Percentiles rank a stretch among this genome's conserved stretches.
Evolutionary conservation across 2,329 filamentous ascomycete species (phyloP).

Genomic region (Cytospora chrysosperma): DNA sequence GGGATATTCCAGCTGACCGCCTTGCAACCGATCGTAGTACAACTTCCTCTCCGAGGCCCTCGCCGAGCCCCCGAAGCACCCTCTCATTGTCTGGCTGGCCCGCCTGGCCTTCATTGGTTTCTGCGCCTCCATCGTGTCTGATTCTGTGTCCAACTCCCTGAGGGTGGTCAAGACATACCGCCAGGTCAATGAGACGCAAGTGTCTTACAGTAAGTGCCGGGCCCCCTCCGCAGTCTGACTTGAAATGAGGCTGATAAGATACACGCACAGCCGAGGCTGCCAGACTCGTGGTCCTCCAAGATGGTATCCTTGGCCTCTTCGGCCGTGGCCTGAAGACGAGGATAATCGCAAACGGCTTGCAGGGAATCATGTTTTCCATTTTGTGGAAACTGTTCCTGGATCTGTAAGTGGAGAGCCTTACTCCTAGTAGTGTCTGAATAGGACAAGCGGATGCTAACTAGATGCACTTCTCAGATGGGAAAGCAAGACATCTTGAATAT

Average conservation of each 20-base stretch:
- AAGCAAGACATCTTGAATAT: constrained; percentile 6
- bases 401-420: constrained; percentile 37
- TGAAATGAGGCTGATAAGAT: not conserved
- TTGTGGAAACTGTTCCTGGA: constrained; percentile 50
- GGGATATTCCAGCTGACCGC: not conserved
- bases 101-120: constrained; percentile 45
- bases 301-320: constrained; percentile 43
- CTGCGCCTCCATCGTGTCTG: constrained; percentile 45
- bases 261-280: constrained; percentile 41
- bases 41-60: constrained; percentile 42
- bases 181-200: constrained; percentile 47
- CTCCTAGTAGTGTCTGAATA: not conserved
- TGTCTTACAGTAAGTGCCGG: constrained; percentile 42
- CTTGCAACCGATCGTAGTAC: constrained; percentile 35
- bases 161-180: constrained; percentile 50
- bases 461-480: constrained; percentile 4
- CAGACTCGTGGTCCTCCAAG: constrained; percentile 38
- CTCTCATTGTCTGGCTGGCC: constrained; percentile 42
- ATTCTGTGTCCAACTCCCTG: constrained; percentile 47
- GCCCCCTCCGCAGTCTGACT: rapidly evolving
- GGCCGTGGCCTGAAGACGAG: constrained; percentile 47
- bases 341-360: constrained; percentile 48
- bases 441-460: not conserved
- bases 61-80: constrained; percentile 40
- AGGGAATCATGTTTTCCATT: constrained; percentile 48